phyloP scores from a whole-genome alignment of 176 grass and related monocot genomes.

The Cenchrus purpureus region DNA sequence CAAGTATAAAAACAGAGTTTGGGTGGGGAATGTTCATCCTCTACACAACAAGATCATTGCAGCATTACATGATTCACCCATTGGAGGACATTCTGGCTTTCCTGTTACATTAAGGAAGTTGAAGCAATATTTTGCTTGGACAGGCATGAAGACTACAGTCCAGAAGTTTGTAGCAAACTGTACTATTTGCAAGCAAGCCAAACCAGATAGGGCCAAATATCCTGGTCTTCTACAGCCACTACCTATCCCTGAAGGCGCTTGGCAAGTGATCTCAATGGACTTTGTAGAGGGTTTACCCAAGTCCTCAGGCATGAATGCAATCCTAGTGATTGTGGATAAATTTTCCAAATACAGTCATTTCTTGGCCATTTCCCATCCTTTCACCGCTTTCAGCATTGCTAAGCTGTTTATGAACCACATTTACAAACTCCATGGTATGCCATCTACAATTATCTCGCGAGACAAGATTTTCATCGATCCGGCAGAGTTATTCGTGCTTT shows the following conservation, averaged over 20 bases:
- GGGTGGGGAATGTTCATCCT: no score
- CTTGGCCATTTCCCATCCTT: background rate
- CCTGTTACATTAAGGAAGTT: no score
- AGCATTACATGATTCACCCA: no score
- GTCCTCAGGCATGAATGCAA: no score
- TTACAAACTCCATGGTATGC: background rate
- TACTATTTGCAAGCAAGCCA: background rate
- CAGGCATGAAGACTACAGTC: no score
- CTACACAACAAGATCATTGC: no score
- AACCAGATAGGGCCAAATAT: background rate
- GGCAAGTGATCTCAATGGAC: background rate
- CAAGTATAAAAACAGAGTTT: no score
- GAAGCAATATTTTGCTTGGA: no score
- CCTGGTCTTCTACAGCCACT: background rate
- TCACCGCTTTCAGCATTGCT: background rate
- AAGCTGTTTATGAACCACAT: background rate
- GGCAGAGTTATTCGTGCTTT: background rate
- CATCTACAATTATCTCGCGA: background rate
- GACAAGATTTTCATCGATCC: background rate
- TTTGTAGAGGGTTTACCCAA: background rate
- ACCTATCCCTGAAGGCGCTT: accelerated
- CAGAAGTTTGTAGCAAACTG: no score
- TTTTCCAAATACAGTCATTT: background rate
- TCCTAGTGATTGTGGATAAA: background rate
- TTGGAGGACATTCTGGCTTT: no score